A percentile compares a stretch with the other conserved stretches of the same genome.
Evolutionary conservation across 2,329 filamentous ascomycete genomes (phyloP).

Genomic region (Aspergillus awamori): DNA sequence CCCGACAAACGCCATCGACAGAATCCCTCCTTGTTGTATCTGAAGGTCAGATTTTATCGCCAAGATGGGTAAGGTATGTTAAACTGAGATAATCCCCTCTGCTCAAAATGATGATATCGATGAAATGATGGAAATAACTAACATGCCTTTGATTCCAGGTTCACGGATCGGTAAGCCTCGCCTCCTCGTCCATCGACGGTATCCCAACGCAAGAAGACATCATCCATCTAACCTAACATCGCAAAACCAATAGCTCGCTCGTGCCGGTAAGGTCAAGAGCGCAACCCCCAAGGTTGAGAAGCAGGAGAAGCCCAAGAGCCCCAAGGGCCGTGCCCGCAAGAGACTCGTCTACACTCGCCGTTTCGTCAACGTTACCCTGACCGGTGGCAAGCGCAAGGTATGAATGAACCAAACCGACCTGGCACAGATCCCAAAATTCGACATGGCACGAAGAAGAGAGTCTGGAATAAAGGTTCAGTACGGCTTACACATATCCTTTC

Average conservation of each 20-base stretch:
- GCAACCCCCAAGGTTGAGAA: constrained; percentile 30
- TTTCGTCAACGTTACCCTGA: constrained; percentile 97
- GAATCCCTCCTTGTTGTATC: constrained; percentile 8
- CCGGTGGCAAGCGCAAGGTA: constrained; percentile 98
- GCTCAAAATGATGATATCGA: not conserved
- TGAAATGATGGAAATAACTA: constrained; percentile 3
- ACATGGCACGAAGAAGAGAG: not conserved
- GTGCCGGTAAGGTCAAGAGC: constrained; percentile 31
- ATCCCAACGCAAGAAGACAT: not conserved
- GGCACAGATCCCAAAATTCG: not conserved
- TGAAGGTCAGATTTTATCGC: constrained; percentile 11
- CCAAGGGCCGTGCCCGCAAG: constrained; percentile 98
- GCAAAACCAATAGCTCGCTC: constrained; percentile 20
- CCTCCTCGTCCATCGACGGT: not conserved
- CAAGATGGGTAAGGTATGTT: constrained; percentile 21
- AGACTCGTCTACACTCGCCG: constrained; percentile 93
- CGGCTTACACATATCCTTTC: not conserved
- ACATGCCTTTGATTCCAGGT: constrained; percentile 11
- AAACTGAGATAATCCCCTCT: not conserved
- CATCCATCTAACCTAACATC: not conserved
- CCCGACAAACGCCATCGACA: constrained; percentile 16
- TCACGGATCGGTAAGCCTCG: constrained; percentile 17
- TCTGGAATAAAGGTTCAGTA: not conserved
- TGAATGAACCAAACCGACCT: constrained; percentile 19
- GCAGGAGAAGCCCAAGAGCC: constrained; percentile 88